Evolutionary conservation across 495 filamentous ascomycete species (phyloP).

Genomic region (Lasiosphaeris hirsuta): DNA sequence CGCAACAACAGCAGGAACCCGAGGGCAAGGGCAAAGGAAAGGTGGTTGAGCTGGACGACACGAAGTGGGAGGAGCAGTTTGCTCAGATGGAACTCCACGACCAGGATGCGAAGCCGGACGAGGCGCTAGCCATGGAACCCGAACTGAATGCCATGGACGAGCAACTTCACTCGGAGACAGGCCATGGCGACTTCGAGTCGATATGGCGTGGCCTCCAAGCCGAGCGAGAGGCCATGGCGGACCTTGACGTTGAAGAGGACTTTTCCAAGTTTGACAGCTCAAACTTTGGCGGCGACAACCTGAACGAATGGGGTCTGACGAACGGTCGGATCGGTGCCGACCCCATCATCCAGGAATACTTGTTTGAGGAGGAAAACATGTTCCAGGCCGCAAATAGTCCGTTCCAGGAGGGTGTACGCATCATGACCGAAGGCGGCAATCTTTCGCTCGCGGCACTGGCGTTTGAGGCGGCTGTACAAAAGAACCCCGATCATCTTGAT

Average conservation of each 20-base stretch:
- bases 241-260: constrained; percentile 61
- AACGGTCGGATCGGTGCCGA: constrained; percentile 52
- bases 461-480: constrained; percentile 95
- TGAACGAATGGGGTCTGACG: constrained; percentile 52
- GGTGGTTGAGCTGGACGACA: constrained; percentile 89
- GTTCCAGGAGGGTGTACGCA: constrained; percentile 85
- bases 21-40: constrained; percentile 83
- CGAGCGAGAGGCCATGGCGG: constrained; percentile 69
- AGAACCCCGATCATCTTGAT: constrained; percentile 78
- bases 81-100: constrained; percentile 77
- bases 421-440: constrained; percentile 89
- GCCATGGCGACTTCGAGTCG: constrained; percentile 81
- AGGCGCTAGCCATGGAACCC: constrained; percentile 73
- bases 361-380: constrained; percentile 91
- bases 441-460: constrained; percentile 89
- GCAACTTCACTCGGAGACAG: constrained; percentile 51
- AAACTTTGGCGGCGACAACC: constrained; percentile 66
- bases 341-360: constrained; percentile 79
- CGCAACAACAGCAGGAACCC: constrained; percentile 31
- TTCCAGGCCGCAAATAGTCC: constrained; percentile 74
- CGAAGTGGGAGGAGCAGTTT: constrained; percentile 95
- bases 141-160: constrained; percentile 86
- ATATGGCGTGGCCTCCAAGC: constrained; percentile 85
- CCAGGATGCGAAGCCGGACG: constrained; percentile 53
- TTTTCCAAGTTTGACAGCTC: constrained; percentile 65